Evolutionary conservation across 148 eudicot species (phyloP), one percentile per base, ranked within the genome.

Genomic region (Mesembryanthemum crystallinum): DNA sequence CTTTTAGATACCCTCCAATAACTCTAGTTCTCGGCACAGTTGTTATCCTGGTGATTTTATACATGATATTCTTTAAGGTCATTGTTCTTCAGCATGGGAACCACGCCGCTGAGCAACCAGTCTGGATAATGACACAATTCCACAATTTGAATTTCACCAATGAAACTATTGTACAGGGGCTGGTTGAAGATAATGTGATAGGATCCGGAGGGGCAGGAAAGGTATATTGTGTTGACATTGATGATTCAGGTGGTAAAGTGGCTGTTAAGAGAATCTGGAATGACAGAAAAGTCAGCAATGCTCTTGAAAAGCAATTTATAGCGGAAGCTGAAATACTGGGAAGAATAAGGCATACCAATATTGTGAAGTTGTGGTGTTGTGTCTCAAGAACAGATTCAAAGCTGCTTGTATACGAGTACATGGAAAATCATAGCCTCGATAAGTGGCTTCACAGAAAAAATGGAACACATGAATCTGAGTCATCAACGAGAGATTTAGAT

Each of bases 281-380:
- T n/a, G n/a, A n/a, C n/a, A n/a, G n/a, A n/a, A n/a, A n/a, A n/a
- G n/a, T n/a, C n/a, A n/a, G n/a, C n/a, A n/a, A n/a, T n/a, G n/a
- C n/a, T n/a, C n/a, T n/a, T n/a, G n/a, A n/a, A n/a, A n/a, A n/a
- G n/a, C n/a, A n/a, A n/a, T n/a, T n/a, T n/a, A n/a, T n/a, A n/a
- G n/a, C n/a, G n/a, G 94, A 92, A 74, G 86, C 85, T 60, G 70
- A 85, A 51, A 83, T 86, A 47, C 32, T 92, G 55, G 89, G 94
- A n/a, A 83, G 79, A 18, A 86, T 92, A 23, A 72, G 90, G 66
- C 94, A 92, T 66, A 62, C 68, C 14, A 92, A 92, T 57, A 92
- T 92, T 77, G 91, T 90, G 69, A 92, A 88, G 81, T 86, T 92
- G 17, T 64, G 88, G 30, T 92, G 94, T 61, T 92, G 91, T 71